These are phyloP conservation scores for Juncus effusus DNA, from an alignment of 176 grass and related monocot genomes.

Conservation along the genomic window DNA sequence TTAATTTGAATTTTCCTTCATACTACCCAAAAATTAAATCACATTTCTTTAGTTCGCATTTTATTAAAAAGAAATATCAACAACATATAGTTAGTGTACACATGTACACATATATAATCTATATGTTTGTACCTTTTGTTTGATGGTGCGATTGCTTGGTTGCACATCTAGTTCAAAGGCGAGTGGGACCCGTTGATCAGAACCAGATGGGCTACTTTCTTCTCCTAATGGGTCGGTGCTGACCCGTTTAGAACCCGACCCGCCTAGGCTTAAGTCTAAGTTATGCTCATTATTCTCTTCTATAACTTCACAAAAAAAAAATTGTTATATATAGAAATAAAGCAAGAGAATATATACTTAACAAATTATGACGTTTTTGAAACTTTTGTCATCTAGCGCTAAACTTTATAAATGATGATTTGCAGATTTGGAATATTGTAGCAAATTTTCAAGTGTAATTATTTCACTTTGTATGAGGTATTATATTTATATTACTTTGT, in stretches of 20 bases:
- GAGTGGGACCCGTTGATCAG: constrained; percentile 53
- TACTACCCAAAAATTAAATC: constrained; percentile 29
- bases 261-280: constrained; percentile 81
- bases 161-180: constrained; percentile 62
- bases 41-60: background rate
- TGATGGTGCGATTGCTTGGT: constrained; percentile 41
- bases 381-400: too few species aligned
- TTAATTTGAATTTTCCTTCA: constrained; percentile 41
- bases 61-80: background rate
- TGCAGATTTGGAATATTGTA: too few species aligned
- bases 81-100: background rate
- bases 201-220: constrained; percentile 28
- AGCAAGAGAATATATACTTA: too few species aligned
- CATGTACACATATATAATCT: background rate
- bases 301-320: constrained; percentile 17
- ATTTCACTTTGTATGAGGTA: background rate
- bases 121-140: constrained; percentile 46
- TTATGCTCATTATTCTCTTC: constrained; percentile 52
- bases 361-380: too few species aligned
- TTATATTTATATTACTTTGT: background rate
- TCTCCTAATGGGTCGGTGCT: constrained; percentile 31
- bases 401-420: too few species aligned
- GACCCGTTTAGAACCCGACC: constrained; percentile 55
- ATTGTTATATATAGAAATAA: too few species aligned
- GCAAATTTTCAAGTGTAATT: too few species aligned